phyloP scores from a whole-genome alignment of 2,329 filamentous ascomycete genomes.

The Elsinoe batatas region DNA sequence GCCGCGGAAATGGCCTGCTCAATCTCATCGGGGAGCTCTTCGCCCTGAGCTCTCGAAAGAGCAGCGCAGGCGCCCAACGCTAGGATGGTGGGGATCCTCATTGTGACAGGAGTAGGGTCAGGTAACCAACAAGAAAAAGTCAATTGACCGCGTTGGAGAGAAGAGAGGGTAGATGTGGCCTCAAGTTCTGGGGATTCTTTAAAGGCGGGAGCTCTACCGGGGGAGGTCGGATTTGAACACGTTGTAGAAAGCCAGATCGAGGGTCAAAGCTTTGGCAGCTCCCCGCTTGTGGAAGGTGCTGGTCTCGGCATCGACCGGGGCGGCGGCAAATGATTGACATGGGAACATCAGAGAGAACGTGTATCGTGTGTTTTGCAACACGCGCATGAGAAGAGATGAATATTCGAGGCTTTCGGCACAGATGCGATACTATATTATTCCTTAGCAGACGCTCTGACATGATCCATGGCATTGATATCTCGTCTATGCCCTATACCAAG shows the following conservation, averaged over 20 bases:
- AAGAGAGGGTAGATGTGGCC: not conserved
- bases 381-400: not conserved
- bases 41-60: slow-evolving; percentile 50
- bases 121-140: not conserved
- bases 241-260: not conserved
- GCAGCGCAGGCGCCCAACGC: slow-evolving; percentile 60
- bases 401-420: no score
- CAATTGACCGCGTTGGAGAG: slow-evolving; percentile 3
- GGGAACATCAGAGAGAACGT: not conserved
- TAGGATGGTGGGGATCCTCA: slow-evolving; percentile 77
- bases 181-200: not conserved
- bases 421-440: no score
- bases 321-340: not conserved
- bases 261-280: not conserved
- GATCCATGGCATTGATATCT: no score
- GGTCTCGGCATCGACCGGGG: slow-evolving; percentile 4
- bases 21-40: slow-evolving; percentile 51
- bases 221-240: not conserved
- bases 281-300: slow-evolving; percentile 4
- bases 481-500: not conserved
- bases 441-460: no score
- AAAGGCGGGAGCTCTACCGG: not conserved
- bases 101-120: slow-evolving; percentile 36
- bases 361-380: not conserved
- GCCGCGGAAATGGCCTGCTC: slow-evolving; percentile 41